These are phyloP conservation scores for Aureobasidium leucospermi DNA, from an alignment of 2,329 filamentous ascomycete species.

Conservation along the genomic window DNA sequence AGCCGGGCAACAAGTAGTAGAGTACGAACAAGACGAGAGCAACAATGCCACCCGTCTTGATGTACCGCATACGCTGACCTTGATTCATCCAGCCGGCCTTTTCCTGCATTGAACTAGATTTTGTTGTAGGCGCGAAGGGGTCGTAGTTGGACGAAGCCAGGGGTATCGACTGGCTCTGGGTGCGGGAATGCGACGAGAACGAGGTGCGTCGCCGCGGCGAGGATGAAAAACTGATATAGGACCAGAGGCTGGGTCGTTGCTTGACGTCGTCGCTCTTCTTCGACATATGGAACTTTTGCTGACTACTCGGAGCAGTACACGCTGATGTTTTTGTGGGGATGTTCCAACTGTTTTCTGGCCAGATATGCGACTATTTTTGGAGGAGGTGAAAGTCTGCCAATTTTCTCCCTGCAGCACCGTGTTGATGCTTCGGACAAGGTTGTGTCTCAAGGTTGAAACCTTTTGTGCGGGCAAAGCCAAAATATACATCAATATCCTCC, in stretches of 20 bases:
- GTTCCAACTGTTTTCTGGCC: background rate
- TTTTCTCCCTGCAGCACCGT: background rate
- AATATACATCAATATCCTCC: background rate
- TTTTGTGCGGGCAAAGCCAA: background rate
- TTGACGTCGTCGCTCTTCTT: slow-evolving; percentile 45
- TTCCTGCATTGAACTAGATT: slow-evolving; percentile 35
- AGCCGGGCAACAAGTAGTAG: slow-evolving; percentile 46
- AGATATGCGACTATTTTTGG: slow-evolving; percentile 3
- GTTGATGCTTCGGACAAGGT: background rate
- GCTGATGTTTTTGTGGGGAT: slow-evolving; percentile 1
- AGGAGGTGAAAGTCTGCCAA: background rate
- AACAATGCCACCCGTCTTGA: slow-evolving; percentile 56
- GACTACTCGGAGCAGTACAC: background rate
- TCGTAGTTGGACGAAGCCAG: slow-evolving; percentile 26
- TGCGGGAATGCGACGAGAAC: slow-evolving; percentile 29
- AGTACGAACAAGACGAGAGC: slow-evolving; percentile 51
- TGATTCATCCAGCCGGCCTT: slow-evolving; percentile 52
- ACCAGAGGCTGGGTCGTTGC: slow-evolving; percentile 45
- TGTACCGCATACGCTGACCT: slow-evolving; percentile 51
- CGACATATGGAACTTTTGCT: slow-evolving; percentile 38
- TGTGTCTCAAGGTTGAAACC: background rate
- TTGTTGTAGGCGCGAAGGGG: slow-evolving; percentile 28
- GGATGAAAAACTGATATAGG: slow-evolving; percentile 42
- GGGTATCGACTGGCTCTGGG: slow-evolving; percentile 1
- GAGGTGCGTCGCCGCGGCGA: slow-evolving; percentile 46